phyloP scores from a whole-genome alignment of 116 monocot species.

The Zostera marina region DNA sequence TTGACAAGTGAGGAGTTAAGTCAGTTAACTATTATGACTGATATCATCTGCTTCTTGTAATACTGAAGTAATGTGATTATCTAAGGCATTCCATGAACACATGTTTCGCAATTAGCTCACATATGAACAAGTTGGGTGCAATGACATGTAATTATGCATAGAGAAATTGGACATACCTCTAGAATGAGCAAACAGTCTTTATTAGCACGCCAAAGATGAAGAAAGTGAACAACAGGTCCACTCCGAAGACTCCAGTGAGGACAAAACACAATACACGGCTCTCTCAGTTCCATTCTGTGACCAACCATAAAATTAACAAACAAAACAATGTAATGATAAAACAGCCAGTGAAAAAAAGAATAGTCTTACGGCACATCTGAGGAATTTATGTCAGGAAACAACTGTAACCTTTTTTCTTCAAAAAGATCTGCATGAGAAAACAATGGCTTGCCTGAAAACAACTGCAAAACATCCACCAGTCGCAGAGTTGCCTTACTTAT shows the following conservation, averaged over 20 bases:
- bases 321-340: not conserved
- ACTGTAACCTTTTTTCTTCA: slow-evolving; percentile 38
- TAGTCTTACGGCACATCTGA: slow-evolving; percentile 41
- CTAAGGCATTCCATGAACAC: too few relatives aligned
- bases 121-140: too few relatives aligned
- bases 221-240: slow-evolving; percentile 71
- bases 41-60: too few relatives aligned
- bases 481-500: not conserved
- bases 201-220: slow-evolving; percentile 53
- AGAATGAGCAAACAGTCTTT: slow-evolving; percentile 53
- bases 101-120: too few relatives aligned
- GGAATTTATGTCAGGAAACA: slow-evolving; percentile 42
- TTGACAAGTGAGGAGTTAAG: too few relatives aligned
- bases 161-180: slow-evolving; percentile 17
- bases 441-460: slow-evolving; percentile 59
- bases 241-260: slow-evolving; percentile 82
- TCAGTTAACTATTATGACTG: too few relatives aligned
- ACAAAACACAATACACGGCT: slow-evolving; percentile 79
- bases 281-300: slow-evolving; percentile 49
- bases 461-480: slow-evolving; percentile 23
- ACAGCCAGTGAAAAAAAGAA: not conserved
- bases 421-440: slow-evolving; percentile 60
- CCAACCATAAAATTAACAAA: not conserved
- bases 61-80: too few relatives aligned
- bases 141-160: too few relatives aligned